Percentiles rank a stretch among this genome's conserved stretches.
These are phyloP conservation scores for Apostasia ramifera DNA, from an alignment of 106 monocot species.

Conservation along the genomic window DNA sequence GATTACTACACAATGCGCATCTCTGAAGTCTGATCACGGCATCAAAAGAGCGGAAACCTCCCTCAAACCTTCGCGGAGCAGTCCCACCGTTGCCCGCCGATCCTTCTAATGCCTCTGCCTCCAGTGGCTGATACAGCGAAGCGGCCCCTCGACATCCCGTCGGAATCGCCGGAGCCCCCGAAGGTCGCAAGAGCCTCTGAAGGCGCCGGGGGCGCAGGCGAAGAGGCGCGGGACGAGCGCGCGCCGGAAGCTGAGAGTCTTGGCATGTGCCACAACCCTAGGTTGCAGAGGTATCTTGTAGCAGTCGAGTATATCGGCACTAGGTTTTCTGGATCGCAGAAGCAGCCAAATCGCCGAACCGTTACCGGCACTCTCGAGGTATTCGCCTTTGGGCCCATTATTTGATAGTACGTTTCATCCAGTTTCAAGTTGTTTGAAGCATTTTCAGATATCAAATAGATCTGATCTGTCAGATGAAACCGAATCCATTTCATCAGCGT, in stretches of 20 bases:
- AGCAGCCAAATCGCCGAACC: slow-evolving; percentile 40
- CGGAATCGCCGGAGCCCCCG: slow-evolving; percentile 20
- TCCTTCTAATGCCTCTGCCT: background rate
- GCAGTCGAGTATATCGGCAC: slow-evolving; percentile 92
- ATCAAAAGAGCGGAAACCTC: no score
- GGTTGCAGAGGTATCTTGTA: slow-evolving; percentile 73
- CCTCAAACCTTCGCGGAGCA: no score
- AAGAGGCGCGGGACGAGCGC: slow-evolving; percentile 1
- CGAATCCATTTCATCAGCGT: no score
- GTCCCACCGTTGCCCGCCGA: no score
- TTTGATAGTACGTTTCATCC: background rate
- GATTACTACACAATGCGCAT: no score
- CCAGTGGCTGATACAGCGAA: slow-evolving; percentile 12
- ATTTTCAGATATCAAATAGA: background rate
- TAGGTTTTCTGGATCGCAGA: slow-evolving; percentile 76
- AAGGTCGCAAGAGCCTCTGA: slow-evolving; percentile 22
- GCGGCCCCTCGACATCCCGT: slow-evolving; percentile 15
- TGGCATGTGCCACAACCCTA: slow-evolving; percentile 31
- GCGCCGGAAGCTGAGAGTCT: slow-evolving; percentile 2
- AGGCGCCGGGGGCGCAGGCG: background rate
- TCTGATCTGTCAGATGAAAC: no score
- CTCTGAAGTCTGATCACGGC: no score
- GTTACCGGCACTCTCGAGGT: slow-evolving; percentile 81
- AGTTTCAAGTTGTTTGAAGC: background rate
- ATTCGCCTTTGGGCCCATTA: background rate